A percentile compares a stretch with the other conserved stretches of the same genome.
phyloP scores from a whole-genome alignment of 2,329 filamentous ascomycete genomes.

The Colletotrichum eleusines region DNA sequence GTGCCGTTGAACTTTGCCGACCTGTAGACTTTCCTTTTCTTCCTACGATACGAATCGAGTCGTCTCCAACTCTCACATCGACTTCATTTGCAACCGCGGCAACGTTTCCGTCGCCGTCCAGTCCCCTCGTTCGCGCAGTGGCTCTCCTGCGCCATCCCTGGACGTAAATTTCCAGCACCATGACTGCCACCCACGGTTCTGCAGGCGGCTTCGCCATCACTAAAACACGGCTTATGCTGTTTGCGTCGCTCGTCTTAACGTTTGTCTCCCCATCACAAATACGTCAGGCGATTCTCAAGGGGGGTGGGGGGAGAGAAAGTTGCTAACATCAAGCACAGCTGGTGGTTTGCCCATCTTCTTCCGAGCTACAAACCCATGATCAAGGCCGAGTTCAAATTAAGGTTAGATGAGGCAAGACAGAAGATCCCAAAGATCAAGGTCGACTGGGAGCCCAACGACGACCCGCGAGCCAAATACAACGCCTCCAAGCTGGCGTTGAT shows the following conservation, averaged over 20 bases:
- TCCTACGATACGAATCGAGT: slow-evolving; percentile 2
- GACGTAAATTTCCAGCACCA: slow-evolving; percentile 24
- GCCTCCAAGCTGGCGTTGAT: slow-evolving; percentile 64
- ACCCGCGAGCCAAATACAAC: slow-evolving; percentile 57
- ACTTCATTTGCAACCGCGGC: not conserved
- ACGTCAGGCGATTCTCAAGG: not conserved
- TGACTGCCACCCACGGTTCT: slow-evolving; percentile 38
- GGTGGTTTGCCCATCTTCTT: slow-evolving; percentile 60
- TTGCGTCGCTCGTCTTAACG: slow-evolving; percentile 54
- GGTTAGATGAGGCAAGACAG: slow-evolving; percentile 55
- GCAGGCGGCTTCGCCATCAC: slow-evolving; percentile 49
- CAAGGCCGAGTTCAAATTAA: slow-evolving; percentile 52
- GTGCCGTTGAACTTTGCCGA: slow-evolving; percentile 23
- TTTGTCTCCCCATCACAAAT: slow-evolving; percentile 45
- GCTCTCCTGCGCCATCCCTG: slow-evolving; percentile 13
- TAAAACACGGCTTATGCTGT: slow-evolving; percentile 51
- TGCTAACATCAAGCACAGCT: slow-evolving; percentile 50
- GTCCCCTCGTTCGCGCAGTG: slow-evolving; percentile 1
- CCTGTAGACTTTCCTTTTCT: slow-evolving; percentile 21
- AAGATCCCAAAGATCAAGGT: slow-evolving; percentile 56
- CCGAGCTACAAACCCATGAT: slow-evolving; percentile 60
- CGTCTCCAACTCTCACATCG: slow-evolving; percentile 2
- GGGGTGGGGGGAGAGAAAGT: no score
- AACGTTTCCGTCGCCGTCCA: not conserved
- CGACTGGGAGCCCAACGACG: slow-evolving; percentile 51